Evolutionary conservation across 495 filamentous ascomycete species (phyloP), one percentile per base, ranked within the genome.

Genomic region (Xylaria intraflava): DNA sequence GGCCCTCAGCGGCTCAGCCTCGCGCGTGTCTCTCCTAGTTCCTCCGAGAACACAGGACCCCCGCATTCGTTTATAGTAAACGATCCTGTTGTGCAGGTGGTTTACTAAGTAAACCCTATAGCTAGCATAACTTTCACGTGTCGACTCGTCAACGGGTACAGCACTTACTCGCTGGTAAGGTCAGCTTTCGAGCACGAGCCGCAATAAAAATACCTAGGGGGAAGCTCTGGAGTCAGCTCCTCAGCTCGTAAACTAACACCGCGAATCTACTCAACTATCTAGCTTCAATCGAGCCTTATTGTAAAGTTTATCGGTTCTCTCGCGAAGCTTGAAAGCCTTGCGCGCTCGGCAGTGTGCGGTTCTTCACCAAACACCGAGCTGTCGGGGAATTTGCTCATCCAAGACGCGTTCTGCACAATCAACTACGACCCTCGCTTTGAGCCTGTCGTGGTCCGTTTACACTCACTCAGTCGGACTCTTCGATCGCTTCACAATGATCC

Each of bases 401-500:
- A 46, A 46, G 16, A 39, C 42, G 11, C 42, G n/a, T n/a, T 20
- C 33, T 46, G 6, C 22, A 39, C 27, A 16, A 16, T 9, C 17
- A n/a, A 46, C 29, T 17, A 17, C 31, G 38, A 54, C 26, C 12
- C 42, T 55, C 44, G 23, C 27, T 55, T 36, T 55, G 36, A 6
- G 17, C 26, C 26, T 20, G 16, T 14, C 8, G 33, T 23, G 8
- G 27, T 48, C 44, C 12, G 27, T 35, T 16, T 22, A 24, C 17
- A 14, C 19, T 26, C 35, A 14, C 22, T 40, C 14, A 26, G 36
- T 17, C 19, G 46, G 24, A n/a, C 46, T 10, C 14, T 24, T 29
- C 46, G 42, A 24, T 27, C 39, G 26, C 19, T 31, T 57, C 46
- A 52, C 19, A 20, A 66, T 66, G 64, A 54, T 64, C 53, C 35